Evolutionary conservation across 2,329 filamentous ascomycete species (phyloP).

Genomic region (Huntiella bhutanensis): DNA sequence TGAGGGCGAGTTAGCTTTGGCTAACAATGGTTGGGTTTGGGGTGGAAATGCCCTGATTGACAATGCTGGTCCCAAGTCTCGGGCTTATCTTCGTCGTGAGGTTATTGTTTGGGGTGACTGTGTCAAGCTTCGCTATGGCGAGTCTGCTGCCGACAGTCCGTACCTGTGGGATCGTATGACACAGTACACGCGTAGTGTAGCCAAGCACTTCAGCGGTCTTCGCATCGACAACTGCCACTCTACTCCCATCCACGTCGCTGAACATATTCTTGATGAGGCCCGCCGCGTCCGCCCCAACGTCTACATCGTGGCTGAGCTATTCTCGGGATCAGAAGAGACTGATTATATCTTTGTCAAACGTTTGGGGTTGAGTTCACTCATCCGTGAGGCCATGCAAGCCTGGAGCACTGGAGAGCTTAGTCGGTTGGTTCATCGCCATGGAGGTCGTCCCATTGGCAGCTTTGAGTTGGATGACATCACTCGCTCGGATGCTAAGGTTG

Average conservation of each 20-base stretch:
- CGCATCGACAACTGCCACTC: conserved; percentile 98
- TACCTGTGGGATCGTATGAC: conserved; percentile 95
- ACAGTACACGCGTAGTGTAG: conserved; percentile 75
- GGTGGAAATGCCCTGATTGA: conserved; percentile 85
- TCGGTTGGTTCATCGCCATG: conserved; percentile 79
- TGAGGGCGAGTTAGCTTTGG: conserved; percentile 58
- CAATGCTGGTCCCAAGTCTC: conserved; percentile 75
- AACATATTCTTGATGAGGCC: conserved; percentile 90
- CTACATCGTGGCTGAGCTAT: conserved; percentile 86
- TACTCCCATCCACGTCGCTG: conserved; percentile 81
- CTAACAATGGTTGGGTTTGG: conserved; percentile 99
- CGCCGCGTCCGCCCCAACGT: conserved; percentile 70
- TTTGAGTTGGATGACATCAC: conserved; percentile 85
- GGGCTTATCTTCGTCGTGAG: conserved; percentile 85
- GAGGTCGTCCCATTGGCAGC: conserved; percentile 84
- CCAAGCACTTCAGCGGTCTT: conserved; percentile 87
- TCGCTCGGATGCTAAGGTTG: conserved; percentile 29
- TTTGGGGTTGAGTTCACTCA: conserved; percentile 75
- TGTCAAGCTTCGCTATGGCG: conserved; percentile 86
- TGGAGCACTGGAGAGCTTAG: conserved; percentile 92
- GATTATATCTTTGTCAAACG: conserved; percentile 92
- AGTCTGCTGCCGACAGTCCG: conserved; percentile 62
- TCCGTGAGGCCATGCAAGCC: conserved; percentile 94
- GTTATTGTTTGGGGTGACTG: conserved; percentile 98
- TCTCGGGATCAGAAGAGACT: conserved; percentile 86